phyloP scores from a whole-genome alignment of 2,329 filamentous ascomycete species.

The Diaporthe longicolla region DNA sequence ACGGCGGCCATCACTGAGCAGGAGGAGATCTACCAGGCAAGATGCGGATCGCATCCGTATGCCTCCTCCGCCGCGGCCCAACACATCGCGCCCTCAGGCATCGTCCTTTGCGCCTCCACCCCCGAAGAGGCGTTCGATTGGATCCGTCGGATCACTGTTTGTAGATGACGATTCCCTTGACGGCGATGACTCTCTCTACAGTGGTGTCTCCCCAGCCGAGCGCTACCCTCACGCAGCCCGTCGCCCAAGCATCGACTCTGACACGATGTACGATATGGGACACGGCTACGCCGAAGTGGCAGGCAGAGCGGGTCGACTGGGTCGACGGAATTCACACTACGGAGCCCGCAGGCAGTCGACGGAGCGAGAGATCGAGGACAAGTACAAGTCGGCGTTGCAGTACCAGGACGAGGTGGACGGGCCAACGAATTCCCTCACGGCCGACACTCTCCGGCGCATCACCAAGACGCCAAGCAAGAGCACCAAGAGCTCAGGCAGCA shows the following conservation, averaged over 20 bases:
- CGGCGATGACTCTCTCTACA: constrained; percentile 54
- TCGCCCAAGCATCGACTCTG: constrained; percentile 53
- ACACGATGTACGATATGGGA: constrained; percentile 56
- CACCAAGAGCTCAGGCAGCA: constrained; percentile 71
- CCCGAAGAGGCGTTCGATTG: constrained; percentile 43
- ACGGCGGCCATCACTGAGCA: constrained; percentile 60
- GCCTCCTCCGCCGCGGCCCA: constrained; percentile 63
- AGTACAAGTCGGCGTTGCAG: constrained; percentile 58
- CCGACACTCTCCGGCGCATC: constrained; percentile 67
- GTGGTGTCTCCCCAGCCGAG: constrained; percentile 54
- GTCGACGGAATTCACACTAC: constrained; percentile 59
- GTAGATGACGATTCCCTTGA: constrained; percentile 56
- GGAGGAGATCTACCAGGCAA: constrained; percentile 50
- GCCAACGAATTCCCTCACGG: constrained; percentile 64
- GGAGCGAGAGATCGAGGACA: constrained; percentile 54
- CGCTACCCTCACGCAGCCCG: constrained; percentile 47
- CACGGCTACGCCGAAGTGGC: constrained; percentile 59
- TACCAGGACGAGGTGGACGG: constrained; percentile 69
- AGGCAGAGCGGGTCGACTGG: constrained; percentile 51
- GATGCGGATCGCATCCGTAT: constrained; percentile 63
- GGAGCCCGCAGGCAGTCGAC: constrained; percentile 42
- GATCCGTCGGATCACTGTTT: constrained; percentile 47
- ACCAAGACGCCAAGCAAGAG: constrained; percentile 68
- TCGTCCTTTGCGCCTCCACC: constrained; percentile 51
- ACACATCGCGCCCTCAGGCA: constrained; percentile 50